These are phyloP conservation scores for Clavulina sp. DNA, from an alignment of 768 basidiomycete species.

Conservation along the genomic window DNA sequence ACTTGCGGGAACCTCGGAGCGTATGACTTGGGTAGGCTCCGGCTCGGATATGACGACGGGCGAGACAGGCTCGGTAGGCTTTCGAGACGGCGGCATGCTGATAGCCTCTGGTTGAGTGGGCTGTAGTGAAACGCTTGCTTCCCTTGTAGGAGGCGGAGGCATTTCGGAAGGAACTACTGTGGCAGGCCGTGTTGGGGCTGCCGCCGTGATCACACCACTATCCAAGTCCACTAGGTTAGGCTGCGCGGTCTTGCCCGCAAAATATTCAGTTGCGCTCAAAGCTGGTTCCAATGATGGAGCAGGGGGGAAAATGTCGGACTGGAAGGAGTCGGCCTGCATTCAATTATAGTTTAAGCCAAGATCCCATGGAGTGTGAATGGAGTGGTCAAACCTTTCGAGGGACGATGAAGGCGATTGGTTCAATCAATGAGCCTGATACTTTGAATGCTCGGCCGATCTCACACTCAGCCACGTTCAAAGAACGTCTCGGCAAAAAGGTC, in stretches of 20 bases:
- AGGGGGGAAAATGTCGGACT: slow-evolving; percentile 91
- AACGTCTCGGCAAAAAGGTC: slow-evolving; percentile 88
- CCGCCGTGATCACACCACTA: slow-evolving; percentile 29
- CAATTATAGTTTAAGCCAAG: slow-evolving; percentile 6
- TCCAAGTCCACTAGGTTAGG: slow-evolving; percentile 69
- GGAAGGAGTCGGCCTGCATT: slow-evolving; percentile 76
- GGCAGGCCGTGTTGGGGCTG: slow-evolving; percentile 15
- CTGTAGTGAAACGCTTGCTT: no score
- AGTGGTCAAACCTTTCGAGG: slow-evolving; percentile 59
- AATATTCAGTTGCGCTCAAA: slow-evolving; percentile 70
- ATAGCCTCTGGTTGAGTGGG: no score
- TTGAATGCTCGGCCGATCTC: slow-evolving; percentile 95
- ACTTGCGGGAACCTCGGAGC: no score
- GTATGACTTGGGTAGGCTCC: slow-evolving; percentile 15
- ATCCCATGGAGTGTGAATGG: not conserved
- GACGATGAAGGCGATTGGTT: slow-evolving; percentile 90
- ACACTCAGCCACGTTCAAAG: slow-evolving; percentile 74
- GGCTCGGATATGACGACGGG: no score
- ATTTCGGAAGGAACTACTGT: slow-evolving; percentile 16
- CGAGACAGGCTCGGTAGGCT: no score
- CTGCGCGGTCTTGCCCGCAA: slow-evolving; percentile 63
- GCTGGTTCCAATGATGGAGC: slow-evolving; percentile 70
- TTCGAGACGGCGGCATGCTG: no score
- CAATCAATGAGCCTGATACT: slow-evolving; percentile 50
- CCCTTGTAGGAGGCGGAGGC: slow-evolving; percentile 11